phyloP scores from a whole-genome alignment of 1,284 basidiomycete species.

The Tremellales sp. region DNA sequence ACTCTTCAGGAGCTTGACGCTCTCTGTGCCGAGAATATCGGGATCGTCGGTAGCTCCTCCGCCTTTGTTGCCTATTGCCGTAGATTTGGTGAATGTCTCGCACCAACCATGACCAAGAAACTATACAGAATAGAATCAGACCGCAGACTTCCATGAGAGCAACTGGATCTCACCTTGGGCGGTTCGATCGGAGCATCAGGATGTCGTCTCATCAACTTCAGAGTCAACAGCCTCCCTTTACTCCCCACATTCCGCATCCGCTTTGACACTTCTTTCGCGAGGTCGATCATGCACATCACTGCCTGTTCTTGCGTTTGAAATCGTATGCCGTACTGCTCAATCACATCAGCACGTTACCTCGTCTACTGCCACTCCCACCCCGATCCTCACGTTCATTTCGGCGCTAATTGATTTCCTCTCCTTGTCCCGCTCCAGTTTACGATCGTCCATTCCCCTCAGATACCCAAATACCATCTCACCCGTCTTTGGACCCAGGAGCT shows the following conservation, averaged over 20 bases:
- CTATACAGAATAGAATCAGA: slow-evolving; percentile 47
- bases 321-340: slow-evolving; percentile 80
- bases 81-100: slow-evolving; percentile 74
- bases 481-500: slow-evolving; percentile 72
- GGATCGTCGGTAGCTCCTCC: slow-evolving; percentile 71
- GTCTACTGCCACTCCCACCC: slow-evolving; percentile 21
- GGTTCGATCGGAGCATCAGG: slow-evolving; percentile 82
- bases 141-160: neutral
- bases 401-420: slow-evolving; percentile 81
- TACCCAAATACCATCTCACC: slow-evolving; percentile 82
- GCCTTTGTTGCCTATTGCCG: slow-evolving; percentile 55
- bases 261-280: slow-evolving; percentile 70
- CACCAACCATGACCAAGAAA: slow-evolving; percentile 91
- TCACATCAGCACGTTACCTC: slow-evolving; percentile 9
- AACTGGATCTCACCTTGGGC: slow-evolving; percentile 64
- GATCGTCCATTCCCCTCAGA: slow-evolving; percentile 75
- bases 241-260: slow-evolving; percentile 65
- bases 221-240: slow-evolving; percentile 66
- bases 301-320: slow-evolving; percentile 79
- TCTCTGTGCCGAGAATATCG: slow-evolving; percentile 67
- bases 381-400: slow-evolving; percentile 76
- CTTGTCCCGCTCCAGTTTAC: slow-evolving; percentile 74
- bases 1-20: slow-evolving; percentile 68
- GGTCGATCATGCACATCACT: slow-evolving; percentile 67
- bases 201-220: slow-evolving; percentile 87